Evolutionary conservation across 768 basidiomycete species (phyloP).

Genomic region (Boletus pseudo-olivaceus): DNA sequence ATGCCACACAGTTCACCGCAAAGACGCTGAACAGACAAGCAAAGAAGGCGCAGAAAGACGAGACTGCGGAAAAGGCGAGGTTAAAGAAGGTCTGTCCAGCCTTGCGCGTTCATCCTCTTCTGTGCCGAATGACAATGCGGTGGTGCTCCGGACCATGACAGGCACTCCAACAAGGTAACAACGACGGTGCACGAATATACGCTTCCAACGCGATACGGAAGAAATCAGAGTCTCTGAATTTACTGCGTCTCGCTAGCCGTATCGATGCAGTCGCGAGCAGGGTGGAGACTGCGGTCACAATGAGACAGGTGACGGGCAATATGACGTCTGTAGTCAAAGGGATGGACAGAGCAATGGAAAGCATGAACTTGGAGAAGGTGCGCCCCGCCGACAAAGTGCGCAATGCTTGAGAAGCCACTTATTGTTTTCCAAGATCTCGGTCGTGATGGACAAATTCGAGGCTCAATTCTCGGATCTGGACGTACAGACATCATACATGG

Average conservation of each 20-base stretch:
- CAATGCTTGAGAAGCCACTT: neutral
- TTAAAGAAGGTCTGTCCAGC: conserved; percentile 77
- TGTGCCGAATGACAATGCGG: neutral
- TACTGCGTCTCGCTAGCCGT: conserved; percentile 83
- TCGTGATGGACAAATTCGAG: conserved; percentile 99
- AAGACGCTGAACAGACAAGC: conserved; percentile 93
- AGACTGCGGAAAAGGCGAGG: conserved; percentile 79
- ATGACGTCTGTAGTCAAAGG: conserved; percentile 96
- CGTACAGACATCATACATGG: conserved; percentile 98
- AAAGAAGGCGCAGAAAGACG: conserved; percentile 97
- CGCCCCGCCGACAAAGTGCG: conserved; percentile 22
- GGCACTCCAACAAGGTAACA: conserved; percentile 96
- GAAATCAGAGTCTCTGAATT: conserved; percentile 91
- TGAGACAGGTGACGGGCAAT: conserved; percentile 93
- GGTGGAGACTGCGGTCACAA: conserved; percentile 97
- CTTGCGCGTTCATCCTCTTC: neutral
- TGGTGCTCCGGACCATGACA: conserved; percentile 30
- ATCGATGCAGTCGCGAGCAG: conserved; percentile 96
- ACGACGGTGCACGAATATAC: conserved; percentile 95
- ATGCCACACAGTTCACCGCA: conserved; percentile 79
- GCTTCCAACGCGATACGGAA: conserved; percentile 98
- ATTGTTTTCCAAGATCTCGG: conserved; percentile 66
- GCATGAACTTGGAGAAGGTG: conserved; percentile 97
- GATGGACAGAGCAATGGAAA: conserved; percentile 99
- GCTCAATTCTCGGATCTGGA: conserved; percentile 94